Evolutionary conservation across 345 rosid species (phyloP).

Genomic region (Citrus mangshanensis): DNA sequence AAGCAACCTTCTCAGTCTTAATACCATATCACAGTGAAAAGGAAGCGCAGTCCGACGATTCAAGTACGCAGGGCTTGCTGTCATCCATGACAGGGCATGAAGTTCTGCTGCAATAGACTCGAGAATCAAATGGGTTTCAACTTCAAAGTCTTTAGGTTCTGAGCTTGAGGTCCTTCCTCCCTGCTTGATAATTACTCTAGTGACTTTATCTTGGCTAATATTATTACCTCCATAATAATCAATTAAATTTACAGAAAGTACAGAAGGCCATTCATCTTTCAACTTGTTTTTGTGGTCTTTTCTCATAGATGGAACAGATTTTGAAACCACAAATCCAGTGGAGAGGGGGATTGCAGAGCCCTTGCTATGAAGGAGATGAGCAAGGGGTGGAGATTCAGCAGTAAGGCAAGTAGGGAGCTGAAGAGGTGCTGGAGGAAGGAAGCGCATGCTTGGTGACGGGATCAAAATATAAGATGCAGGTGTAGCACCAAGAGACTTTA

Average conservation of each 20-base stretch:
- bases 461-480: constrained; percentile 80
- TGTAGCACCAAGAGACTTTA: constrained; percentile 83
- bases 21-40: constrained; percentile 93
- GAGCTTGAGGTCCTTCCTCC: constrained; percentile 49
- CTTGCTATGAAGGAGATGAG: constrained; percentile 98
- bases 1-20: constrained; percentile 89
- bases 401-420: constrained; percentile 94
- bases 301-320: constrained; percentile 85
- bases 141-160: constrained; percentile 71
- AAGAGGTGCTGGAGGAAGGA: constrained; percentile 86
- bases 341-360: constrained; percentile 85
- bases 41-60: constrained; percentile 90
- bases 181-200: constrained; percentile 53
- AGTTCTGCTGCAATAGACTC: constrained; percentile 88
- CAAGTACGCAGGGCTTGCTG: constrained; percentile 81
- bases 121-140: constrained; percentile 74
- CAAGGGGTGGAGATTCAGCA: constrained; percentile 98
- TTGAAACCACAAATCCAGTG: constrained; percentile 88
- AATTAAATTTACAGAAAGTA: constrained; percentile 79
- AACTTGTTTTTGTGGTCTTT: constrained; percentile 61
- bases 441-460: constrained; percentile 95
- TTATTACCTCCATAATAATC: constrained; percentile 81
- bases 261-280: constrained; percentile 94
- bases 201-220: constrained; percentile 45
- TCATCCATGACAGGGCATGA: constrained; percentile 98